Percentiles rank a stretch among this genome's conserved stretches.
Conservation (phyloP, 1,284 basidiomycete genomes). For the Vanrija sp. region DNA sequence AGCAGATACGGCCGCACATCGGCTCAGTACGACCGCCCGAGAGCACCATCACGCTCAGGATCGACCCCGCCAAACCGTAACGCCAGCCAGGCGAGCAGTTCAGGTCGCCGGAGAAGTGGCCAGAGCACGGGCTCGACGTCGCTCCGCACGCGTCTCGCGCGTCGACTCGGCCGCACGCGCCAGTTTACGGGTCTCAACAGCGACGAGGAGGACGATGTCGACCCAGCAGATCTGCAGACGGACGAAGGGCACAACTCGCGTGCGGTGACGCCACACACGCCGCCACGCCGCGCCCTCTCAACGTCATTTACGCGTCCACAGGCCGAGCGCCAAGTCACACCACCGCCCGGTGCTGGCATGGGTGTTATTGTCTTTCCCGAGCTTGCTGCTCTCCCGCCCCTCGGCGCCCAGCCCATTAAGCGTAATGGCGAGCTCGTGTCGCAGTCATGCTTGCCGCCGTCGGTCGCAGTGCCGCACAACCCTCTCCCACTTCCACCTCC, state of each 20-base stretch:
- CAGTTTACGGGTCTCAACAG: neutral
- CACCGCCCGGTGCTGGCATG: constrained; percentile 4
- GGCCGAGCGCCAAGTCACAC: neutral
- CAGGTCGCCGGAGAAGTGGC: constrained; percentile 1
- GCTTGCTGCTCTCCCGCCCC: constrained; percentile 9
- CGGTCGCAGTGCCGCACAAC: constrained; percentile 13
- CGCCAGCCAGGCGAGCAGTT: constrained; percentile 1
- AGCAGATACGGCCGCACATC: neutral
- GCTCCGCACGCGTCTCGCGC: neutral
- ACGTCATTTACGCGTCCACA: constrained; percentile 1
- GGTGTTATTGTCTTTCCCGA: constrained; percentile 26
- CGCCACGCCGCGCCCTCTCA: constrained; percentile 10
- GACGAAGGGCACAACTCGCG: neutral
- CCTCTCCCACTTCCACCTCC: constrained; percentile 8
- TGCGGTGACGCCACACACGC: constrained; percentile 1
- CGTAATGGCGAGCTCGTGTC: constrained; percentile 17
- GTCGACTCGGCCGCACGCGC: neutral
- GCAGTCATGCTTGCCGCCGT: constrained; percentile 15
- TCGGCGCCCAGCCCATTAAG: neutral
- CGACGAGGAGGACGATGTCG: constrained; percentile 8
- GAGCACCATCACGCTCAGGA: too few species aligned
- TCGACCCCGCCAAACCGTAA: neutral
- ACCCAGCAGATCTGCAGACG: constrained; percentile 1
- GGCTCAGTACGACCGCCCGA: too few species aligned
- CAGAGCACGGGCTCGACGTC: neutral